These are phyloP conservation scores for Fomes fomentarius DNA, from an alignment of 1,284 basidiomycete genomes.

Conservation along the genomic window DNA sequence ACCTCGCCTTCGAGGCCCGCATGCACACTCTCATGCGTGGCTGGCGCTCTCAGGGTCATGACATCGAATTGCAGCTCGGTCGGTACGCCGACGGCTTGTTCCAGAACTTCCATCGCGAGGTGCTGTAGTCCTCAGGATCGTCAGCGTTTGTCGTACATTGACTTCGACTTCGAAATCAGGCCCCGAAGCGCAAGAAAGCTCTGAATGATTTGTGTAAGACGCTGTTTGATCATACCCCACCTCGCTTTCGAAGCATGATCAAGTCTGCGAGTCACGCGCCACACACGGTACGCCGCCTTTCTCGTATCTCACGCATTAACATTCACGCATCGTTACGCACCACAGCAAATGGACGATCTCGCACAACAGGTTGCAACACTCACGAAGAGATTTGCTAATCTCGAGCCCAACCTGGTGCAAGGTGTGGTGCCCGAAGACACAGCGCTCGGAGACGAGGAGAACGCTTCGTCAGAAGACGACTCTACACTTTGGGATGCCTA, in stretches of 20 bases:
- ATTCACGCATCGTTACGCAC: no score
- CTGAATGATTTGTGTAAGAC: background rate
- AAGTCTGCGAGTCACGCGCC: background rate
- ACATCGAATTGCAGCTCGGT: slow-evolving; percentile 17
- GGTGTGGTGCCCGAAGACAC: no score
- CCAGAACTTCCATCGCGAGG: slow-evolving; percentile 10
- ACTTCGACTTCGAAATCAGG: background rate
- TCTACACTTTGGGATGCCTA: no score
- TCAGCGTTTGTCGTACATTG: background rate
- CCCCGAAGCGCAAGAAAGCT: background rate
- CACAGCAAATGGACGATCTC: background rate
- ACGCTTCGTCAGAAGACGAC: no score
- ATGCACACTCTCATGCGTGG: slow-evolving; percentile 16
- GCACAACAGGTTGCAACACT: background rate
- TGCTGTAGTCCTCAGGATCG: background rate
- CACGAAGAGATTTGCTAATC: background rate
- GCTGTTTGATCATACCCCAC: background rate
- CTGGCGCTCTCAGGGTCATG: slow-evolving; percentile 19
- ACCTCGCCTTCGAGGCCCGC: slow-evolving; percentile 16
- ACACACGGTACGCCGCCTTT: background rate
- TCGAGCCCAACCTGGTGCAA: background rate
- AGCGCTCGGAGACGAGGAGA: no score
- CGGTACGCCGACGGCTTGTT: slow-evolving; percentile 19
- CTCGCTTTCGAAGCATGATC: background rate
- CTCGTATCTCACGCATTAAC: no score